Evolutionary conservation across 805 yeast genomes (phyloP).

Genomic region (Kazachstania africana): DNA sequence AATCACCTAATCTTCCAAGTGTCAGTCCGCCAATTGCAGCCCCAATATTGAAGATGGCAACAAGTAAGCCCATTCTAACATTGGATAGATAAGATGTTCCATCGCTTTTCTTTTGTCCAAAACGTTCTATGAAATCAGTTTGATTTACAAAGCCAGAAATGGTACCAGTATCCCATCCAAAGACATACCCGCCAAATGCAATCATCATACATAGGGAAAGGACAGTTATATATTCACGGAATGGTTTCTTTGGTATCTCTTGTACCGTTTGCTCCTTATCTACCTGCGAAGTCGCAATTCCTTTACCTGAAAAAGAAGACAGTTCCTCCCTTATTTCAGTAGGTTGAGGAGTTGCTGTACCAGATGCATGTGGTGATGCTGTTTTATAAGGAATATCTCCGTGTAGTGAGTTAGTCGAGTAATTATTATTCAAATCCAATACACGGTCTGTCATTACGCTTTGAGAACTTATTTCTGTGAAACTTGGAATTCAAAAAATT

Average conservation of each 20-base stretch:
- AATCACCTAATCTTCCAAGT: slow-evolving; percentile 48
- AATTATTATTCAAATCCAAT: too few species aligned
- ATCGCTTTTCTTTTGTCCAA: slow-evolving; percentile 30
- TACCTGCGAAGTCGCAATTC: too few species aligned
- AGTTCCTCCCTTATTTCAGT: too few species aligned
- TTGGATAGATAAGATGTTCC: slow-evolving; percentile 34
- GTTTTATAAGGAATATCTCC: too few species aligned
- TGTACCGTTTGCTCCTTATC: background rate
- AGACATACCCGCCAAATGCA: slow-evolving; percentile 50
- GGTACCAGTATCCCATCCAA: slow-evolving; percentile 77
- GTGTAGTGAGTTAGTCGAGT: too few species aligned
- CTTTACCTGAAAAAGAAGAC: too few species aligned
- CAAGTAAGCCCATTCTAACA: slow-evolving; percentile 46
- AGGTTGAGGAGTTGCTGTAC: too few species aligned
- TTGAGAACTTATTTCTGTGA: too few species aligned
- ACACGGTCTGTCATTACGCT: too few species aligned
- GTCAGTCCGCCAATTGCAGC: slow-evolving; percentile 64
- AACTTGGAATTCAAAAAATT: too few species aligned
- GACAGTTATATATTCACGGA: slow-evolving; percentile 14
- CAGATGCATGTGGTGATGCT: too few species aligned
- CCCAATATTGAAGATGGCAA: slow-evolving; percentile 58
- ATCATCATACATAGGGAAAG: slow-evolving; percentile 30
- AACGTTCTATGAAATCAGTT: slow-evolving; percentile 43
- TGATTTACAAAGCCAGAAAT: slow-evolving; percentile 58
- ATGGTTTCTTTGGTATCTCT: slow-evolving; percentile 9